Base-by-base conservation (phyloP, 2,329 filamentous ascomycete genomes). In the Parastagonospora avenae region DNA sequence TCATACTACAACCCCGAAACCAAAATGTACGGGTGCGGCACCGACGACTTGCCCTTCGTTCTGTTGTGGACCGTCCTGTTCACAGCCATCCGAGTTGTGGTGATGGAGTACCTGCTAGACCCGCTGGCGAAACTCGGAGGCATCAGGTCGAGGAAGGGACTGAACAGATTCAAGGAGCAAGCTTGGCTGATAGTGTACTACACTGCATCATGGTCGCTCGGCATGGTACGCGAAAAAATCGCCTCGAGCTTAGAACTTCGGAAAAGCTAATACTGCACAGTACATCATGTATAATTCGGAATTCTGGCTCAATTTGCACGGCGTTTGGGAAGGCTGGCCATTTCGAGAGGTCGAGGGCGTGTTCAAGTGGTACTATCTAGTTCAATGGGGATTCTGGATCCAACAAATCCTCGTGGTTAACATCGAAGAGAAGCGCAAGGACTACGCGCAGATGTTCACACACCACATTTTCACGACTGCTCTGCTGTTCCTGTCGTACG, bases 401-500 rank as follows among this genome's bases (percentile, higher is more conserved):
- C 93, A 97, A 77, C 92, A 96, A 76, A 89, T 97, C 59, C 80
- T 97, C 29, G 91, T 97, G 50, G 91, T 97, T 72, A 89, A 97
- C 75, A 92, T 97, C 53, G 94, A 99, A 76, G 90, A 95, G 76
- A 86, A 89, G 60, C 85, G 94, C 67, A 97, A 97, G 77, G 94
- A 99, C 66, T 89, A 97, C 75, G 89, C 86, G 79, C 93, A 97
- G 75, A 97, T 97, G 94, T 86, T 97, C 62, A 88, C 86, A 14
- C 94, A 97, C 74, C 94, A 99, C 77, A 84, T 97, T 70, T 86
- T 97, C 71, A 99, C 94, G 15, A 90, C 87, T 66, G 79, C 81
- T 4, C 85, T 99, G 38, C 86, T 99, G 58, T 86, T 86, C 50
- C 83, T 86, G 29, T 93, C 89, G 59, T 97, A 97, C 73, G 84